These are phyloP conservation scores for Penicillium sp. DNA, from an alignment of 2,329 filamentous ascomycete genomes.

Conservation along the genomic window DNA sequence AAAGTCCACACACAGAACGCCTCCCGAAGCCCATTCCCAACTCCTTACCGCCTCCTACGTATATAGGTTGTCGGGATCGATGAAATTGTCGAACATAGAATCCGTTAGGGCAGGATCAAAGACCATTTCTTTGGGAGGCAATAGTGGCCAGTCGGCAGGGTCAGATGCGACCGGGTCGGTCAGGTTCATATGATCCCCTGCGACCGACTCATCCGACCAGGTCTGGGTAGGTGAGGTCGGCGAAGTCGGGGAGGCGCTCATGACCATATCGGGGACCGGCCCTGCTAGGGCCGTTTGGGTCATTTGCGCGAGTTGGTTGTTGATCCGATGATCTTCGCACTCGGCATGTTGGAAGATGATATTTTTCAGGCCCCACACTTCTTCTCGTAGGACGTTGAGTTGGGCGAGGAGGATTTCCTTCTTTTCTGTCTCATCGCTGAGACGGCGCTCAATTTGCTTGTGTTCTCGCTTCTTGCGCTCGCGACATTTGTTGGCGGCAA, in stretches of 20 bases:
- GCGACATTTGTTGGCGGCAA: conserved; percentile 27
- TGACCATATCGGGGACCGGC: background rate
- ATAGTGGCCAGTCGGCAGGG: background rate
- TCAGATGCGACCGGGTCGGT: background rate
- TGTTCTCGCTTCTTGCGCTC: conserved; percentile 24
- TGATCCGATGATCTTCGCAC: conserved; percentile 22
- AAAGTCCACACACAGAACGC: background rate
- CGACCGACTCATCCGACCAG: conserved; percentile 16
- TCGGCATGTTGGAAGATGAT: conserved; percentile 21
- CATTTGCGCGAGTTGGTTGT: conserved; percentile 19
- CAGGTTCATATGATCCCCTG: background rate
- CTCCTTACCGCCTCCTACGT: background rate
- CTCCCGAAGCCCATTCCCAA: background rate
- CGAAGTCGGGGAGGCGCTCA: conserved; percentile 7
- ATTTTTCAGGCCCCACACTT: conserved; percentile 25
- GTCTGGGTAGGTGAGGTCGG: conserved; percentile 10
- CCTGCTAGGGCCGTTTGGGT: conserved; percentile 8
- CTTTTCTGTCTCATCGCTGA: conserved; percentile 19
- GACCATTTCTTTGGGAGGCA: conserved; percentile 2
- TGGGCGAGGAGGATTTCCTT: conserved; percentile 19
- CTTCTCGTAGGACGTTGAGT: conserved; percentile 17
- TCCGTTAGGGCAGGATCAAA: background rate
- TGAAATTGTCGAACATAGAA: conserved; percentile 9
- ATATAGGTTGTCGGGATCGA: conserved; percentile 4
- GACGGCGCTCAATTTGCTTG: conserved; percentile 16